Base-by-base conservation (phyloP, 768 basidiomycete genomes). In the Favolaschia claudopus region DNA sequence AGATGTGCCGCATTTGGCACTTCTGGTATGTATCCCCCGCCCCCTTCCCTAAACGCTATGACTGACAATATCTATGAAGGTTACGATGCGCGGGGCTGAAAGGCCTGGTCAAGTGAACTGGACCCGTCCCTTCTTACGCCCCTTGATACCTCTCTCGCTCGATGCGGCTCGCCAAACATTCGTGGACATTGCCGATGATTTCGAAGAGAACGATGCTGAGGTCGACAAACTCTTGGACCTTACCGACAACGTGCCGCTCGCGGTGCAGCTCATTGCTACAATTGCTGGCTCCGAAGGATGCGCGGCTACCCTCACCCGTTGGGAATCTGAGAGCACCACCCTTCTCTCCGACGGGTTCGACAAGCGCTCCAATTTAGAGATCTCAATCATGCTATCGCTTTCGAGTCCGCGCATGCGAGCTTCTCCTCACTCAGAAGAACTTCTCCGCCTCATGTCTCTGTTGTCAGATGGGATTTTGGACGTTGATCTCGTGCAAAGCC, bases 371-470 rank as follows among this genome's bases (percentile, higher is more conserved):
- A 57, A 57, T 28, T 9, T 57, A 15, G 55, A 57, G 37, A 38
- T 40, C 10, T 57, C 55, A 27, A 48, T 57, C 15, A 20, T 24
- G 19, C 27, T 57, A 2, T 57, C 55, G 17, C 45, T 57, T 9
- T 48, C 55, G 9, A 57, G 55, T 28, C 55, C 55, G 7, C 37
- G 55, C 10, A 37, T 57, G 8, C 28, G 39, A n/a, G 47, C 55
- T 15, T 57, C 38, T 4, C 55, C 55, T 33, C 6, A 40, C 34
- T 45, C 55, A 4, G 9, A 37, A 25, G 43, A 55, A 9, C 53
- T 55, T 24, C 53, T 55, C 43, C 36, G 53, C n/a, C 31, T 55
- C 5, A 27, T 55, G 19, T 45, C 53, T 20, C 53, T 55, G 2
- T 25, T 47, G n/a, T 31, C 50, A 4, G 50, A 52, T 27, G 50